Base-by-base conservation (phyloP, 2,329 filamentous ascomycete species). In the Cladosporium sp. region DNA sequence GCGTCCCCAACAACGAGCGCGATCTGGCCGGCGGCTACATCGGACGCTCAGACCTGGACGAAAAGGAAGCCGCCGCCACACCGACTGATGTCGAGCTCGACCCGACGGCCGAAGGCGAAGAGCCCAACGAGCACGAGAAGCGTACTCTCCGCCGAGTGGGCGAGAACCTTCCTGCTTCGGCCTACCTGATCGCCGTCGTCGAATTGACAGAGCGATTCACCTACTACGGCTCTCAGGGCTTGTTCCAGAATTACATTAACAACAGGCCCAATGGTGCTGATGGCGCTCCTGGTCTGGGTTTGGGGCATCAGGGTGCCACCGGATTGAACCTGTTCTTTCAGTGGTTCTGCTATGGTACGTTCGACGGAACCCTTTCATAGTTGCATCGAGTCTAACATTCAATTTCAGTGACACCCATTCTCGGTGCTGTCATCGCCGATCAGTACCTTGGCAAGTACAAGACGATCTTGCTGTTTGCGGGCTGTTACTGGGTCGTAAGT, bases 361-460 rank as follows among this genome's bases (percentile, higher is more conserved):
- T 28, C 5, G 22, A 28, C 13, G 8, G 11, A 3, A 14, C 16
- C 13, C 8, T 18, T 11, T 9, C 3, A 31, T 13, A n/a, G 16
- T 2, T 28, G 14, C 10, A 8, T 19, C 18, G 33, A 5, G 28
- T 16, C 33, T 43, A 13, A 46, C 16, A 22, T 6, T 9, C 13
- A 9, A 2, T 4, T 3, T 7, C 33, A 50, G 58, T 75, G 2
- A 76, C 72, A 3, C 74, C 74, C 0, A 70, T 75, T 3, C 33
- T 74, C 0, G 68, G 67, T 22, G 78, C 78, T 9, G 65, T 78
- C 37, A 70, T 77, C 6, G 84, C 86, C 9, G 86, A 90, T 70
- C 78, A 83, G 58, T 84, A 83, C 63, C 77, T 80, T 64, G 85
- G 85, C 33, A 83, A 84, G 55, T 89, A 82, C 71, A 77, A 79